Base-by-base conservation (phyloP, 345 rosid genomes). In the Pugionium cornutum region DNA sequence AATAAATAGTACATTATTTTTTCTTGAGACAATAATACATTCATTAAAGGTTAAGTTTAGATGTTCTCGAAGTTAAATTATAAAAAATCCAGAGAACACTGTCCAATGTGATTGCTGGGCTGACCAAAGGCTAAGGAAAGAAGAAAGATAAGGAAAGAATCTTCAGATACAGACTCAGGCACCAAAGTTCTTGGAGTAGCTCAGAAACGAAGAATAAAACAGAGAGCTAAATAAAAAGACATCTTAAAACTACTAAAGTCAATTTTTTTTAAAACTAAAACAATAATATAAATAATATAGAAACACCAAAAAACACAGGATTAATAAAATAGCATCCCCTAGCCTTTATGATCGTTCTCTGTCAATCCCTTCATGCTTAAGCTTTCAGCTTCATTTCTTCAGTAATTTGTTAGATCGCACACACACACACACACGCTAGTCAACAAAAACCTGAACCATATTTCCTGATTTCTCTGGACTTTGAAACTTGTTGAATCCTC, bases 141-240 rank as follows among this genome's bases (percentile, higher is more conserved):
- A 63, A 62, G 4, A 18, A 18, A 18, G 18, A 18, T 18, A 18
- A 40, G 44, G 9, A 25, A 64, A 64, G 76, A 72, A 55, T 65
- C 70, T 65, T 30, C 66, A 51, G 76, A 58, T 72, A 72, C 70
- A 72, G 71, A 66, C 67, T 66, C 76, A 52, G 27, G 62, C 44
- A 60, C 68, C 68, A 74, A 67, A 53, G 73, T 74, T 67, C 26
- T 74, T 54, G 68, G 64, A 67, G 54, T 66, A 39, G 67, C 51
- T 61, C 53, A 74, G 34, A 66, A 57, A 65, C 66, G 62, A 42
- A 9, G 4, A 9, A 18, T 18, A 42, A 57, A 32, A 25, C 6
- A 40, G 47, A 72, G 70, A 65, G 70, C 66, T 57, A 50, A 18
- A 18, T 18, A 53, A 31, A 70, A 67, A 53, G 36, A 63, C 58